Evolutionary conservation across 2,329 filamentous ascomycete genomes (phyloP).

Genomic region (Fusarium paranaense): DNA sequence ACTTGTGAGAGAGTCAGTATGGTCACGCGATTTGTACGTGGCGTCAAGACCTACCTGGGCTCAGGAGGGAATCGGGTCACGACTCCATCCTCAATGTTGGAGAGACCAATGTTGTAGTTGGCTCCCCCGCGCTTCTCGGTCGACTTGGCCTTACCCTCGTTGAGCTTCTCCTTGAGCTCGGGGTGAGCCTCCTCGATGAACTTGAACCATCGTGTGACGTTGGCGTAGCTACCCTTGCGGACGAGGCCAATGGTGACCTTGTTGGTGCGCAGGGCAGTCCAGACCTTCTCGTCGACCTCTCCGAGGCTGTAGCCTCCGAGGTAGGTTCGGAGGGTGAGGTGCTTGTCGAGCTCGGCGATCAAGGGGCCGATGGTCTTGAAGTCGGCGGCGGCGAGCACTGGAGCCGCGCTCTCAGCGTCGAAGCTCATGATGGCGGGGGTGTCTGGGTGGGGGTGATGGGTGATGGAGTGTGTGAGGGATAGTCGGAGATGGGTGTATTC

Average conservation of each 20-base stretch:
- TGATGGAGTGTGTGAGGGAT: background rate
- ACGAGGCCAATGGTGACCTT: constrained; percentile 85
- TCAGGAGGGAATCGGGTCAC: constrained; percentile 94
- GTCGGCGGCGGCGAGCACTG: constrained; percentile 55
- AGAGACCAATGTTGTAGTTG: constrained; percentile 89
- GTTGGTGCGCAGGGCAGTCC: constrained; percentile 85
- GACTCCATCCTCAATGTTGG: constrained; percentile 87
- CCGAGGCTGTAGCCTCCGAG: constrained; percentile 83
- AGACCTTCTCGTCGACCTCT: constrained; percentile 83
- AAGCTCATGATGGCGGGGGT: constrained; percentile 41
- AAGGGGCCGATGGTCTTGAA: constrained; percentile 85
- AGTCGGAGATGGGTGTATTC: background rate
- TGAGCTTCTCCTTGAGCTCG: constrained; percentile 76
- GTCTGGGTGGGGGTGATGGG: background rate
- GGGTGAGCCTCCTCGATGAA: constrained; percentile 86
- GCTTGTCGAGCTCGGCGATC: constrained; percentile 83
- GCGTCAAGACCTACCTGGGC: constrained; percentile 75
- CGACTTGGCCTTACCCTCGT: constrained; percentile 61
- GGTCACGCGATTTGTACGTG: constrained; percentile 18
- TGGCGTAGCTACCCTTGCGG: constrained; percentile 80
- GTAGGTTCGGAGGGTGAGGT: constrained; percentile 88
- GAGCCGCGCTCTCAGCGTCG: constrained; percentile 41
- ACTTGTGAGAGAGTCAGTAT: constrained; percentile 46
- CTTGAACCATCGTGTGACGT: constrained; percentile 87
- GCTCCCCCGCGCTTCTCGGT: constrained; percentile 78